Conservation (phyloP, 768 basidiomycete genomes). For the Boletus rubropictus region DNA sequence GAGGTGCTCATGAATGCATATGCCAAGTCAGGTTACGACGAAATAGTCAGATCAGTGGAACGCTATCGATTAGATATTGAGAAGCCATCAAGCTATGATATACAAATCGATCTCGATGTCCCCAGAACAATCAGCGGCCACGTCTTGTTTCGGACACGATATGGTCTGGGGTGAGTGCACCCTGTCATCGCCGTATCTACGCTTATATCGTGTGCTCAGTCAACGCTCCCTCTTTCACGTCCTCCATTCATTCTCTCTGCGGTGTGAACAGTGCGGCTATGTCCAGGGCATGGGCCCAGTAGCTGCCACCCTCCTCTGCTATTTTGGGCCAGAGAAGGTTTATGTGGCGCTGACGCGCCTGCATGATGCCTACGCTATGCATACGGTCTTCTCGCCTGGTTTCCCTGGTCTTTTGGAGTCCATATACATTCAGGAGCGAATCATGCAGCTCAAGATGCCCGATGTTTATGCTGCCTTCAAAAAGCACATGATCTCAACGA, state of each 20-base stretch:
- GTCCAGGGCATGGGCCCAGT: conserved; percentile 99
- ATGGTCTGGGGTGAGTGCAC: conserved; percentile 82
- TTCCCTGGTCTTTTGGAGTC: conserved; percentile 93
- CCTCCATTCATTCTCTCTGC: conserved; percentile 83
- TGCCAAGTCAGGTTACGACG: conserved; percentile 41
- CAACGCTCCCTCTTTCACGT: conserved; percentile 96
- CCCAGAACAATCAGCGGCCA: conserved; percentile 94
- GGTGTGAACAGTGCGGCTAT: conserved; percentile 86
- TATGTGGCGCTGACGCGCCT: conserved; percentile 83
- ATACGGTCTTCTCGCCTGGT: conserved; percentile 84
- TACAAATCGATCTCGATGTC: conserved; percentile 97
- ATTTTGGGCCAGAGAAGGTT: conserved; percentile 84
- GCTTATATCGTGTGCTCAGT: conserved; percentile 36
- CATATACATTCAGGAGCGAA: conserved; percentile 93
- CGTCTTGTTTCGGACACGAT: conserved; percentile 90
- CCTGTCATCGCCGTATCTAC: background rate
- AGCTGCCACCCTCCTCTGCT: conserved; percentile 89
- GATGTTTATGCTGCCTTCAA: conserved; percentile 81
- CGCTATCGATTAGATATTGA: conserved; percentile 65
- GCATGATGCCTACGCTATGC: conserved; percentile 84
- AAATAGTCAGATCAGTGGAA: conserved; percentile 38
- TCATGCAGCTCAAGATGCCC: conserved; percentile 85
- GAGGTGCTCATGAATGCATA: conserved; percentile 64
- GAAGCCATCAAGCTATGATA: conserved; percentile 81
- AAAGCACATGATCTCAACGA: conserved; percentile 86